A percentile compares a stretch with the other conserved stretches of the same genome.
phyloP scores from a whole-genome alignment of 179 eudicot genomes.

The Nepenthes alata region DNA sequence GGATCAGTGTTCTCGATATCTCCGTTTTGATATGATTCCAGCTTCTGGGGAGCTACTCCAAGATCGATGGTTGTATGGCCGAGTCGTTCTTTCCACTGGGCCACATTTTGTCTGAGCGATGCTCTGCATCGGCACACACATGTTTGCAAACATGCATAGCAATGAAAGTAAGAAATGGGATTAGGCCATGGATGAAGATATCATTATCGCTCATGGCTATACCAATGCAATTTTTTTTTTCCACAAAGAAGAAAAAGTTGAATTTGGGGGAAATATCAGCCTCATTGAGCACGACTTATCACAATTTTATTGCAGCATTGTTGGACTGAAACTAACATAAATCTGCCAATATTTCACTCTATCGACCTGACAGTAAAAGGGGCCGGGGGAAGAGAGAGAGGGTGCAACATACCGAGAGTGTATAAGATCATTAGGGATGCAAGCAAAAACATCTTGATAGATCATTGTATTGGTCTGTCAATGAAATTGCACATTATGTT shows the following conservation, averaged over 20 bases:
- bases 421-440: slow-evolving; percentile 87
- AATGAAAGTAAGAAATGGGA: background rate
- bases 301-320: too few relatives aligned
- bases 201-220: too few relatives aligned
- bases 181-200: too few relatives aligned
- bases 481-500: slow-evolving; percentile 1
- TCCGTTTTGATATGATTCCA: slow-evolving; percentile 75
- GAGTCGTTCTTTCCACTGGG: slow-evolving; percentile 68
- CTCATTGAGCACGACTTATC: too few relatives aligned
- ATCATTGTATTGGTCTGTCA: slow-evolving; percentile 85
- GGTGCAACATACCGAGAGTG: slow-evolving; percentile 54
- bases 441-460: slow-evolving; percentile 86
- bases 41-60: slow-evolving; percentile 73
- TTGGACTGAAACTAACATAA: too few relatives aligned
- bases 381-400: background rate
- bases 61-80: slow-evolving; percentile 89
- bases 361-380: background rate
- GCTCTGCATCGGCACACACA: slow-evolving; percentile 23
- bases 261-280: too few relatives aligned
- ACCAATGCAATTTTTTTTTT: too few relatives aligned
- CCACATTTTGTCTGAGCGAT: slow-evolving; percentile 70
- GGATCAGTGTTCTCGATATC: slow-evolving; percentile 54
- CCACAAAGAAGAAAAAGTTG: too few relatives aligned
- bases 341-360: background rate
- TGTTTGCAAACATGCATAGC: background rate